Conservation (phyloP, 2,329 filamentous ascomycete species). For the Colletotrichum tanaceti region DNA sequence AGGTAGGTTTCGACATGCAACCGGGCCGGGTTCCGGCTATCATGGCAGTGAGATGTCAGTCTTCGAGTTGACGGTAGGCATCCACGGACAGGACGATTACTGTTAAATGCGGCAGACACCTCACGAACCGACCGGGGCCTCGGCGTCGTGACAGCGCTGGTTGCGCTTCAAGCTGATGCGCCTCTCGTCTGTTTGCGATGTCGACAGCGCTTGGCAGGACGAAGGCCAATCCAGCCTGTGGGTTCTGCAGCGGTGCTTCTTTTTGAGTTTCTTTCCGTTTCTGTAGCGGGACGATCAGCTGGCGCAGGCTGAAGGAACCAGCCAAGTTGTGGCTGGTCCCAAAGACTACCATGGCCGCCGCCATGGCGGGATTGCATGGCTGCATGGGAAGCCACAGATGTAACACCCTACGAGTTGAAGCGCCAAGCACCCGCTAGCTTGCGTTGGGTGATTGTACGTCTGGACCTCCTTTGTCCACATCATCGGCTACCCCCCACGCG, state of each 20-base stretch:
- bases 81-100: not conserved
- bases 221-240: not conserved
- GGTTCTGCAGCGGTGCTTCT: not conserved
- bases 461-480: conserved; percentile 24
- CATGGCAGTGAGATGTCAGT: not conserved
- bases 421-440: conserved; percentile 10
- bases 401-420: conserved; percentile 4
- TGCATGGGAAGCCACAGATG: not conserved
- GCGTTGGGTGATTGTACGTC: conserved; percentile 7
- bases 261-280: conserved; percentile 28
- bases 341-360: not conserved
- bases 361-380: not conserved
- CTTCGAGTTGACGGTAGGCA: not conserved
- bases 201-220: conserved; percentile 12
- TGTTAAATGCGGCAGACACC: conserved; percentile 20
- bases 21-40: not conserved
- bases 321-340: not conserved
- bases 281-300: conserved; percentile 28
- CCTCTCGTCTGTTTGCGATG: conserved; percentile 24
- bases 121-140: not conserved
- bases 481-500: not conserved
- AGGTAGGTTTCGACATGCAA: not conserved
- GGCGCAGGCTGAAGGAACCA: not conserved
- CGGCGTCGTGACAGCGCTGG: not conserved
- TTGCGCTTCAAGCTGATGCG: conserved; percentile 2